phyloP scores from a whole-genome alignment of 305 asterid genomes.

The Fraxinus xanthoxyloides region DNA sequence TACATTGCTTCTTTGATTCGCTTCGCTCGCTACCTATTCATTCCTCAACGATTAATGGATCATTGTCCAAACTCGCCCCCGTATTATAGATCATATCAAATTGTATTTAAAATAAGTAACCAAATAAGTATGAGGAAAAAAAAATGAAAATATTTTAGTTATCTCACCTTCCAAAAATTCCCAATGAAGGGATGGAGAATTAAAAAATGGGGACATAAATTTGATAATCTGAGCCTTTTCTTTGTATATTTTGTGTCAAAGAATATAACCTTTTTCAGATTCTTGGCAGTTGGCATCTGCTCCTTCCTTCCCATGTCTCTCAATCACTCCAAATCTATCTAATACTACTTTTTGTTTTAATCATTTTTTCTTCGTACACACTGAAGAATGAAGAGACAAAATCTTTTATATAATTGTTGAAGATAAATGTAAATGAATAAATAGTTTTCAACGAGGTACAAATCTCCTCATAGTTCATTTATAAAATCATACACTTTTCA shows the following conservation, averaged over 20 bases:
- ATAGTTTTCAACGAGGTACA: not conserved
- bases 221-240: not conserved
- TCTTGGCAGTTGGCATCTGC: not conserved
- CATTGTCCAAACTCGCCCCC: too few species aligned
- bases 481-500: too few species aligned
- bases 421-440: not conserved
- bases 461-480: not conserved
- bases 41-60: too few species aligned
- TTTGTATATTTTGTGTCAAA: not conserved
- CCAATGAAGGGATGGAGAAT: not conserved
- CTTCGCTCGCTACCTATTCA: too few species aligned
- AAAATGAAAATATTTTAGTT: not conserved
- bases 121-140: not conserved
- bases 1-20: too few species aligned
- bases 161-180: not conserved
- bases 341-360: not conserved
- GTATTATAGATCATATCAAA: too few species aligned
- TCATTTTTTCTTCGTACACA: not conserved
- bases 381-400: not conserved
- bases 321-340: not conserved
- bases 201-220: not conserved
- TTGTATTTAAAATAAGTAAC: not conserved
- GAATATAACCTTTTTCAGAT: not conserved
- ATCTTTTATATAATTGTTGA: not conserved
- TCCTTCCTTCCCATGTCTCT: not conserved